phyloP scores from a whole-genome alignment of 2,329 filamentous ascomycete genomes.

The Apiospora sp. region DNA sequence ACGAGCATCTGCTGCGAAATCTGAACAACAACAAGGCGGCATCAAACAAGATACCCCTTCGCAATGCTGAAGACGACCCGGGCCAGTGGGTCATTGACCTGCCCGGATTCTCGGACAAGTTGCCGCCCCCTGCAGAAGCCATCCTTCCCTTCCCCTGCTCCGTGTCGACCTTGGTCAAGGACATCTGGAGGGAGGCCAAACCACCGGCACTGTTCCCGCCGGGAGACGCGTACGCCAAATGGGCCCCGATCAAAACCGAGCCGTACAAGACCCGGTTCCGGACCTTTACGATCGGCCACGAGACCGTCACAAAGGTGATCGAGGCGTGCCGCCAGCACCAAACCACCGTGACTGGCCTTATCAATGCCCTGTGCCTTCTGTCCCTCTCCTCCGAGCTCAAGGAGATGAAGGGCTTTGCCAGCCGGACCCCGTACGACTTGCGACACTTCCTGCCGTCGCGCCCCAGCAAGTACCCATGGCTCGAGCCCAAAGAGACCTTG shows the following conservation, averaged over 20 bases:
- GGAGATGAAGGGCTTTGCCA: conserved; percentile 26
- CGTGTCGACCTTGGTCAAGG: conserved; percentile 30
- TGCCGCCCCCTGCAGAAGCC: conserved; percentile 37
- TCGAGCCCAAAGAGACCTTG: conserved; percentile 29
- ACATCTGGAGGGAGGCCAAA: conserved; percentile 33
- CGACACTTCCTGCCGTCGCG: conserved; percentile 32
- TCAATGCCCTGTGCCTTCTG: conserved; percentile 36
- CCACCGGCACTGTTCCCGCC: conserved; percentile 30
- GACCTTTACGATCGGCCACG: conserved; percentile 32
- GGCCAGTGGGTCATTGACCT: neutral
- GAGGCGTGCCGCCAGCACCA: conserved; percentile 36
- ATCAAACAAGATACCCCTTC: conserved; percentile 26
- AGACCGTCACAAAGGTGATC: conserved; percentile 32
- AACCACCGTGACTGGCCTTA: conserved; percentile 42
- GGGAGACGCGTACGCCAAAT: conserved; percentile 29
- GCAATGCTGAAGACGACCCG: conserved; percentile 19
- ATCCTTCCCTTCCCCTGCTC: conserved; percentile 35
- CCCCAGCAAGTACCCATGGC: conserved; percentile 31
- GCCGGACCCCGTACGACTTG: neutral
- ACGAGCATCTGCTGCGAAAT: conserved; percentile 37
- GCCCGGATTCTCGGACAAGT: neutral
- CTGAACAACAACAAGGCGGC: conserved; percentile 35
- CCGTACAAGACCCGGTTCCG: conserved; percentile 34
- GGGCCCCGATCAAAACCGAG: conserved; percentile 35
- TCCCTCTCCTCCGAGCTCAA: conserved; percentile 29